Percentiles rank a stretch among this genome's conserved stretches.
Conservation (phyloP, 2,329 filamentous ascomycete species). For the Chalaropsis ovoidea region DNA sequence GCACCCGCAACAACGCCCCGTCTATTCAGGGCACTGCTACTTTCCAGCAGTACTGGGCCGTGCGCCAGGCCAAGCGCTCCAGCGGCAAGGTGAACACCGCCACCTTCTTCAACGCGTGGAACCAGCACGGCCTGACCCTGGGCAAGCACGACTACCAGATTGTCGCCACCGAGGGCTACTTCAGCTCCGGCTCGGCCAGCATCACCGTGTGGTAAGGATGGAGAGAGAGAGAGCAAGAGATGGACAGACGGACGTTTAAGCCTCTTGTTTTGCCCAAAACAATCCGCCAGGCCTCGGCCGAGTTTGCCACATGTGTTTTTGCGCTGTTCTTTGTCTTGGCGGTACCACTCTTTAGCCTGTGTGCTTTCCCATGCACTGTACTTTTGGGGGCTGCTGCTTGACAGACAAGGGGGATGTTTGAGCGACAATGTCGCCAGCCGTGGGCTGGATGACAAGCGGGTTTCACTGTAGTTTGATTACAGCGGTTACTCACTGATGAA, state of each 20-base stretch:
- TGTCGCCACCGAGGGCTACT: slow-evolving; percentile 45
- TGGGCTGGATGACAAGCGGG: not conserved
- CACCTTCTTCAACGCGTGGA: slow-evolving; percentile 47
- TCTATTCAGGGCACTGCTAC: slow-evolving; percentile 41
- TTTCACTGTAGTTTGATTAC: not conserved
- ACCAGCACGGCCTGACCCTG: slow-evolving; percentile 38
- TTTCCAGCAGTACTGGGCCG: slow-evolving; percentile 46
- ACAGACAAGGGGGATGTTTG: not conserved
- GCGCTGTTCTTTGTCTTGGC: not conserved
- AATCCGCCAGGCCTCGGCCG: not conserved
- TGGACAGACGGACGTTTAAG: not conserved
- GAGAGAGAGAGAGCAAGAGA: not conserved
- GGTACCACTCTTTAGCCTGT: not conserved
- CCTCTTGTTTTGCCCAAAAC: not conserved
- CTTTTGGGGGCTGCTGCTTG: not conserved
- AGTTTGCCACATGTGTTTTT: not conserved
- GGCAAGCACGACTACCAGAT: slow-evolving; percentile 46
- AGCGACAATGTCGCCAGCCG: not conserved
- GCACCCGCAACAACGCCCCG: slow-evolving; percentile 36
- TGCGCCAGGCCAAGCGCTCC: slow-evolving; percentile 41
- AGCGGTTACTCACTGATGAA: not conserved
- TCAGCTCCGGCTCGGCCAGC: slow-evolving; percentile 39
- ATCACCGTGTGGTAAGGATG: slow-evolving; percentile 36
- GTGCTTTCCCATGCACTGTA: not conserved
- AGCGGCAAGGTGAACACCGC: slow-evolving; percentile 41